Evolutionary conservation across 768 basidiomycete species (phyloP).

Genomic region (Podaxis sp.): DNA sequence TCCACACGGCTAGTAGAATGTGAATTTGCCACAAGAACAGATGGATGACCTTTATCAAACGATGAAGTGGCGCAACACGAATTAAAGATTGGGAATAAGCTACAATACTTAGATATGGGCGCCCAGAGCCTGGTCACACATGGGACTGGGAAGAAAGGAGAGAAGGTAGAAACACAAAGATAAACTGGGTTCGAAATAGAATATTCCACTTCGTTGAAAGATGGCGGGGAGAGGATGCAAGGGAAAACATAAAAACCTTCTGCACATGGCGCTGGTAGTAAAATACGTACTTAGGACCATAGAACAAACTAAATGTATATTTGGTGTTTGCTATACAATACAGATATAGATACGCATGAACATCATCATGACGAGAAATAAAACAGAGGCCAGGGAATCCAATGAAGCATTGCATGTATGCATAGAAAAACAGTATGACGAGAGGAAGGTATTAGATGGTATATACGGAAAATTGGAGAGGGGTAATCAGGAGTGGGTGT

Average conservation of each 20-base stretch:
- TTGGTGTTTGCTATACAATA: neutral
- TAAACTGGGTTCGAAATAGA: neutral
- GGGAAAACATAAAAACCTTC: neutral
- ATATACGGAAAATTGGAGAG: neutral
- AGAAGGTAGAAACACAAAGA: neutral
- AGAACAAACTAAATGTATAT: neutral
- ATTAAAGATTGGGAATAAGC: no score
- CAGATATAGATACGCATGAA: neutral
- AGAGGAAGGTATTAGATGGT: neutral
- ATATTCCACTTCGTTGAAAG: neutral
- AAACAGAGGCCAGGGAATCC: neutral
- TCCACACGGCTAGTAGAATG: neutral
- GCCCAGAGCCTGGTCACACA: no score
- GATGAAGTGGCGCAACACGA: no score
- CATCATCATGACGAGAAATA: neutral
- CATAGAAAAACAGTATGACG: neutral
- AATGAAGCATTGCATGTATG: neutral
- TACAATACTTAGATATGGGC: no score
- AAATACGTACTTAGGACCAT: no score
- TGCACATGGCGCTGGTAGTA: no score
- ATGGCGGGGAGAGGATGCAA: neutral
- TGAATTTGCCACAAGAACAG: neutral
- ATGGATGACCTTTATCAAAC: neutral
- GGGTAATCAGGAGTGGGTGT: neutral
- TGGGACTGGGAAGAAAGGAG: no score